Base-by-base conservation (phyloP, 2,329 filamentous ascomycete genomes). In the Pseudogymnoascus sp. region DNA sequence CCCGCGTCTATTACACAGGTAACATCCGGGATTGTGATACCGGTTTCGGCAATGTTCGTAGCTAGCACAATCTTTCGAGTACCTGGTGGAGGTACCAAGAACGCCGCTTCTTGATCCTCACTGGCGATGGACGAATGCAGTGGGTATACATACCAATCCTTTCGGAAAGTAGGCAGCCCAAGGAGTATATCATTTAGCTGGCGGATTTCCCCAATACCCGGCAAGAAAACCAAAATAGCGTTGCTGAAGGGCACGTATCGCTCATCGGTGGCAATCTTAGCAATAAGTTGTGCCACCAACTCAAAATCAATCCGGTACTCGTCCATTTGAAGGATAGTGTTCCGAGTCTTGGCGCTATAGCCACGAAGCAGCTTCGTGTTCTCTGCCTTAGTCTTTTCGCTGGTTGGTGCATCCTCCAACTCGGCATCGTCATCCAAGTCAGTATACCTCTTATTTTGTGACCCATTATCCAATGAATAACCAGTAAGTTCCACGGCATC, bases 41-140 rank as follows among this genome's bases (percentile, higher is more conserved):
- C 94, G 0, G 94, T 99, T 73, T 99, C 94, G 4, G 94, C 94
- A 72, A 99, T 99, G 70, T 99, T 99, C 12, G 94, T 99, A 1
- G 94, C 92, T 60, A 99, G 81, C 1, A 99, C 93, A 65, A 99
- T 94, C 76, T 99, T 99, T 64, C 92, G 84, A 61, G 86, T 80
- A 0, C 93, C 93, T 2, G 80, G 81, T 1, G 92, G 91, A 5
- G 94, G 94, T 0, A 96, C 76, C 5, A 90, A 78, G 71, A 99
- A 99, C 0, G 94, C 94, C 34, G 89, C 87, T 74, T 99, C 93
- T 72, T 99, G 94, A 64, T 99, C 94, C 69, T 97, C 93, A 54
- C 89, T 97, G 9, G 93, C 91, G 67, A 99, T 97, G 0, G 89
- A 91, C 0, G 94, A 97, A 72, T 99, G 94, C 35, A 99, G 79